These are phyloP conservation scores for Tuber microsphaerosporum DNA, from an alignment of 495 filamentous ascomycete species.

Conservation along the genomic window DNA sequence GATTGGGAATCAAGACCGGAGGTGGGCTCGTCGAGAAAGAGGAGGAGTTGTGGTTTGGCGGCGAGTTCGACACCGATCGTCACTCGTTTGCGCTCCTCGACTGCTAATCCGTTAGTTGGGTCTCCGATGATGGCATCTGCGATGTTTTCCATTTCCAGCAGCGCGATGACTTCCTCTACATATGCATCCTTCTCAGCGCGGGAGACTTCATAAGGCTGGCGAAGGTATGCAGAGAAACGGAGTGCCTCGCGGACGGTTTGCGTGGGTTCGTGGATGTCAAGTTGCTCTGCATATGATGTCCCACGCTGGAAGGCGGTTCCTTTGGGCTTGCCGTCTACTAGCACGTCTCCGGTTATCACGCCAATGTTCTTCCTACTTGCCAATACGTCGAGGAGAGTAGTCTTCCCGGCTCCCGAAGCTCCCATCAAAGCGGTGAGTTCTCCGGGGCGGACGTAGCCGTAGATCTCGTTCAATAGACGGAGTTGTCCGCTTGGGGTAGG, in stretches of 20 bases:
- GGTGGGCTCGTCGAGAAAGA: slow-evolving; percentile 89
- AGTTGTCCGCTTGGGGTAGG: slow-evolving; percentile 62
- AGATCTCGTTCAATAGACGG: slow-evolving; percentile 62
- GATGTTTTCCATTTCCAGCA: slow-evolving; percentile 76
- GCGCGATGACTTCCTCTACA: slow-evolving; percentile 70
- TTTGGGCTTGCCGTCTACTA: slow-evolving; percentile 63
- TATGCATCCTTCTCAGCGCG: slow-evolving; percentile 70
- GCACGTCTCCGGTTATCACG: slow-evolving; percentile 63
- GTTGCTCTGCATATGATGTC: slow-evolving; percentile 75
- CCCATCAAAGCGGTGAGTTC: slow-evolving; percentile 78
- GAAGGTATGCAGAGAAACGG: slow-evolving; percentile 71
- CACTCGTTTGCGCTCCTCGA: slow-evolving; percentile 85
- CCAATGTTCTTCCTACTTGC: slow-evolving; percentile 72
- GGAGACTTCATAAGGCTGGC: slow-evolving; percentile 65
- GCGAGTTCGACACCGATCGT: slow-evolving; percentile 86
- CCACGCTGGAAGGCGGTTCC: slow-evolving; percentile 68
- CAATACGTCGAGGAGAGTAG: slow-evolving; percentile 71
- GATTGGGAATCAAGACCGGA: slow-evolving; percentile 77
- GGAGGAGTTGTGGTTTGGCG: slow-evolving; percentile 72
- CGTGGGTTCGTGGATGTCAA: slow-evolving; percentile 71
- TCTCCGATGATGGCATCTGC: slow-evolving; percentile 79
- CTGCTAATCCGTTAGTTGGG: slow-evolving; percentile 68
- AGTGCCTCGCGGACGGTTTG: slow-evolving; percentile 78
- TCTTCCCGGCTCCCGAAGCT: slow-evolving; percentile 80
- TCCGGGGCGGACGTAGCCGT: slow-evolving; percentile 72